Evolutionary conservation across 1,284 basidiomycete genomes (phyloP).

Genomic region (Ganoderma lingzhi): DNA sequence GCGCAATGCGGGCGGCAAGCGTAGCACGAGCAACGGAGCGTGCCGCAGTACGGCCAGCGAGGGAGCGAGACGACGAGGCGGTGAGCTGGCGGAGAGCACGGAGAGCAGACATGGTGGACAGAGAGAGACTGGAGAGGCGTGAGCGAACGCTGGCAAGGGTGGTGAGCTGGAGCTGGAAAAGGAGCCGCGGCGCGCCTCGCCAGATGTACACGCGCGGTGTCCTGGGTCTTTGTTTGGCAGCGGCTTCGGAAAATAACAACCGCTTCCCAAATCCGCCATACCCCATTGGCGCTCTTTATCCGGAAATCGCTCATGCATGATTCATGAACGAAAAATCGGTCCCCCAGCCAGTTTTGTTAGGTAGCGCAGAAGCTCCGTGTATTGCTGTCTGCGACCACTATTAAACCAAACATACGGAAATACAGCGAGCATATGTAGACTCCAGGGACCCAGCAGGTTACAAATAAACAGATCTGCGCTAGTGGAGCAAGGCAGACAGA

Average conservation of each 20-base stretch:
- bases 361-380: constrained; percentile 6
- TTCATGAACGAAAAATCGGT: too few species aligned
- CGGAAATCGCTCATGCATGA: too few species aligned
- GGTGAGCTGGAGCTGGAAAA: constrained; percentile 24
- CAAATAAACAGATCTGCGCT: background rate
- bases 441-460: background rate
- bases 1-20: constrained; percentile 38
- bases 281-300: background rate
- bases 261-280: constrained; percentile 22
- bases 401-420: background rate
- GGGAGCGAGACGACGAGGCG: constrained; percentile 44
- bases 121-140: constrained; percentile 16
- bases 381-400: constrained; percentile 5
- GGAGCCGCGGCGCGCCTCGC: background rate
- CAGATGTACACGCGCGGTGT: constrained; percentile 18
- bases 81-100: constrained; percentile 47
- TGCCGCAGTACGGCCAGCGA: constrained; percentile 43
- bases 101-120: constrained; percentile 45
- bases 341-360: background rate
- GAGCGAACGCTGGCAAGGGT: constrained; percentile 15
- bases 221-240: constrained; percentile 39
- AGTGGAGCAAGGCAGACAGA: background rate
- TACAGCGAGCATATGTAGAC: background rate
- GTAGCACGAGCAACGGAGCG: constrained; percentile 35
- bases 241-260: constrained; percentile 38